Conservation (phyloP, 345 rosid genomes). For the Eucalyptus victrix region DNA sequence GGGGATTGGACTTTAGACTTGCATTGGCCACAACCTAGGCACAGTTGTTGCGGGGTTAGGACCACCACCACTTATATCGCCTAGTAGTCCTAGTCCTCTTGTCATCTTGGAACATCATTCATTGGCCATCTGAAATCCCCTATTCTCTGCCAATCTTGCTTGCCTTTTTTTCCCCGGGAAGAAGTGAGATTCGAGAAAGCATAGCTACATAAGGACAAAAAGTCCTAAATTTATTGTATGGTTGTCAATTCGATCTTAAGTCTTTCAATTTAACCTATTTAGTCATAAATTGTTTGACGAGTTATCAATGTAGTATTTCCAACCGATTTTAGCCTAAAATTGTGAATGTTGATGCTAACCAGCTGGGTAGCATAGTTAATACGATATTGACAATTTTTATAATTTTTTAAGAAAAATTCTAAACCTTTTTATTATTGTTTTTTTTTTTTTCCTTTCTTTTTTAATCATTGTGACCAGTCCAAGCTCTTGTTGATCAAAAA, state of each 20-base stretch:
- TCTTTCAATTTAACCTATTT: neutral
- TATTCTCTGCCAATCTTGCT: neutral
- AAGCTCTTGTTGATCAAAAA: neutral
- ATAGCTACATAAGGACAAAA: rapidly evolving
- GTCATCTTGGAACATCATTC: neutral
- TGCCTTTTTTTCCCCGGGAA: neutral
- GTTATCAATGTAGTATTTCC: neutral
- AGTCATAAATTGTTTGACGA: neutral
- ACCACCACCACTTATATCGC: neutral
- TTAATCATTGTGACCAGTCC: neutral
- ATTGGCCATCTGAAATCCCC: neutral
- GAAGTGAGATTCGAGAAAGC: neutral
- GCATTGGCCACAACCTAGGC: neutral
- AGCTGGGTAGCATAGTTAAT: no score
- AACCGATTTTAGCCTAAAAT: no score
- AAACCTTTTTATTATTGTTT: neutral
- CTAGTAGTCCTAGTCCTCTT: neutral
- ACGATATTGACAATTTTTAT: rapidly evolving
- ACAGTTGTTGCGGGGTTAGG: neutral
- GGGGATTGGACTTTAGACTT: neutral
- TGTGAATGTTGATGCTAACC: neutral
- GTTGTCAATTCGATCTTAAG: neutral
- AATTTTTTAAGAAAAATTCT: neutral
- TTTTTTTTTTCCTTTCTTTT: neutral
- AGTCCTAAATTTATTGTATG: neutral